Evolutionary conservation across 495 filamentous ascomycete genomes (phyloP), one percentile per base, ranked within the genome.

Genomic region (Talaromyces wortmannii): DNA sequence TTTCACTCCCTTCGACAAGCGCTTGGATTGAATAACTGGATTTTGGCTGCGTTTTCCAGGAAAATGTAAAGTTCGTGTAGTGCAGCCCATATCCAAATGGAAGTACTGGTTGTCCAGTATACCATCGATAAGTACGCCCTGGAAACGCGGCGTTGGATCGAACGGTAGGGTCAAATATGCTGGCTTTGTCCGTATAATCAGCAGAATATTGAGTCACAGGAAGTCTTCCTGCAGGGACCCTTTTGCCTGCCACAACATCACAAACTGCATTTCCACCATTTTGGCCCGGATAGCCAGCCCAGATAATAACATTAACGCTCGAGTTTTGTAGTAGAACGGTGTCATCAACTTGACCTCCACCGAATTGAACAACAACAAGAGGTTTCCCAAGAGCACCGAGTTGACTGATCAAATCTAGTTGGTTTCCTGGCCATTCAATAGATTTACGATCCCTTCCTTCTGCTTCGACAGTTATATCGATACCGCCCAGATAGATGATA

Each of bases 121-220:
- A 83, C 73, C 73, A 83, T 61, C 71, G 71, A 56, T 82, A 82
- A 6, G 79, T 82, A 33, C 77, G 65, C 0, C 79, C 78, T 1
- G 62, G 59, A 31, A 53, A 64, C 23, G 40, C 53, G 3, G 53
- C 18, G 42, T 64, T 64, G 36, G 47, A 75, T 2, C 77, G 72
- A 11, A 83, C 64, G 33, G 58, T 60, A 69, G 79, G 78, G 55
- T 83, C 70, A 10, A 71, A 77, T 67, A 79, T 75, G 10, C 68
- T 68, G 17, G 79, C 67, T 52, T 78, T 57, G 54, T 69, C 52
- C 30, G 74, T 71, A 57, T 81, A 83, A 8, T 63, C 59, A 6
- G 68, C 73, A 0, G 78, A 77, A 60, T 83, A 83, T 60, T 80
- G 76, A 3, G 80, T 83, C 6, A 72, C 64, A 7, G 78, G 75